phyloP scores from a whole-genome alignment of 805 yeast species.

The Cyberlindnera mycetangii region DNA sequence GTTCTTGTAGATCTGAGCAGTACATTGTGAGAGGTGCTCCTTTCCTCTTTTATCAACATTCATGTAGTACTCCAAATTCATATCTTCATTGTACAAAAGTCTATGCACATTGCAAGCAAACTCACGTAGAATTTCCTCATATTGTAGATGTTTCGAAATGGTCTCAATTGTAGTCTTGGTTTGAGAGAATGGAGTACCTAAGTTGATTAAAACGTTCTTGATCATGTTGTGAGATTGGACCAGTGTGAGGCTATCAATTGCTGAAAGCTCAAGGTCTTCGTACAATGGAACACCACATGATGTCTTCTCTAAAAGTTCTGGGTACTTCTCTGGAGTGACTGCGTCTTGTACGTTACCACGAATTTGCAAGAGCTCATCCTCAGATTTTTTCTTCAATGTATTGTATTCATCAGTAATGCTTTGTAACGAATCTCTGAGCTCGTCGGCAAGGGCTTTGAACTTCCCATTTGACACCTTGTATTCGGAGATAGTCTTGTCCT shows the following conservation, averaged over 20 bases:
- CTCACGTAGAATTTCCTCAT: slow-evolving; percentile 28
- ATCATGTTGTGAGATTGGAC: slow-evolving; percentile 34
- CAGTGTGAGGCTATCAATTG: slow-evolving; percentile 30
- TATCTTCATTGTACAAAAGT: slow-evolving; percentile 30
- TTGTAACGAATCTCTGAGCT: slow-evolving; percentile 4
- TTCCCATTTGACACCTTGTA: background rate
- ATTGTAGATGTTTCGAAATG: slow-evolving; percentile 28
- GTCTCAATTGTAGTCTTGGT: slow-evolving; percentile 27
- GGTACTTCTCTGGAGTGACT: slow-evolving; percentile 26
- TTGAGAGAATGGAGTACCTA: slow-evolving; percentile 32
- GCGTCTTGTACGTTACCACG: slow-evolving; percentile 26
- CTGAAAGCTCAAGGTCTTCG: slow-evolving; percentile 24
- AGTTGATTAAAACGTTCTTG: slow-evolving; percentile 32
- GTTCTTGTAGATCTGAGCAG: slow-evolving; percentile 30
- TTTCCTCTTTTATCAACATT: slow-evolving; percentile 23
- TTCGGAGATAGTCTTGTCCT: slow-evolving; percentile 6
- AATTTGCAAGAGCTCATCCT: slow-evolving; percentile 3
- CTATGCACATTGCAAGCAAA: slow-evolving; percentile 33
- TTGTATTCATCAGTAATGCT: background rate
- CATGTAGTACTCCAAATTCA: slow-evolving; percentile 23
- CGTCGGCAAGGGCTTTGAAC: slow-evolving; percentile 6
- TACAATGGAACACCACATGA: slow-evolving; percentile 16
- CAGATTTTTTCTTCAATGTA: slow-evolving; percentile 5
- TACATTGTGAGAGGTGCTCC: slow-evolving; percentile 27
- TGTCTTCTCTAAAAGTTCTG: slow-evolving; percentile 25